Percentiles rank a stretch among this genome's conserved stretches.
Evolutionary conservation across 495 filamentous ascomycete genomes (phyloP).

Genomic region (Thermothielavioides terrestris): DNA sequence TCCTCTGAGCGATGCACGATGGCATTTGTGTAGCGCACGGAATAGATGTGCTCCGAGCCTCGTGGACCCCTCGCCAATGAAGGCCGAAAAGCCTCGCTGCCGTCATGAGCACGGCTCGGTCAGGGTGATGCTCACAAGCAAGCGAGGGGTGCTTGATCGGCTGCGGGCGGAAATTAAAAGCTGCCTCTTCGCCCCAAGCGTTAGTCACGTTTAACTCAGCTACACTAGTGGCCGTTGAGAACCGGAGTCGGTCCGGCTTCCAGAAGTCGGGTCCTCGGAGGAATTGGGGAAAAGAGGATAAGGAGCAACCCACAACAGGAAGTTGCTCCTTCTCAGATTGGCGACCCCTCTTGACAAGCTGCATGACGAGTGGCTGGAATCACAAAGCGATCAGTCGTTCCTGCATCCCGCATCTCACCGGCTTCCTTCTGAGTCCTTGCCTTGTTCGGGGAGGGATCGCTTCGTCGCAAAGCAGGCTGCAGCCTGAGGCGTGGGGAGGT

Average conservation of each 20-base stretch:
- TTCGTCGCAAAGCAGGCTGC: too few relatives aligned
- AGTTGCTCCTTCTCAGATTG: neutral
- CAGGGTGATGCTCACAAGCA: too few relatives aligned
- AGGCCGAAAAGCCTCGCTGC: neutral
- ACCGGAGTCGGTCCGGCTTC: neutral
- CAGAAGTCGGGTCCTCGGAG: neutral
- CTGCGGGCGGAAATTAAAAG: too few relatives aligned
- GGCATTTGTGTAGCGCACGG: too few relatives aligned
- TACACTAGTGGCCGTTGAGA: neutral
- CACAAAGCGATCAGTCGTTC: neutral
- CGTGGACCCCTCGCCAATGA: neutral
- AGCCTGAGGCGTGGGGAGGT: too few relatives aligned
- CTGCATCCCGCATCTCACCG: slow-evolving; percentile 4
- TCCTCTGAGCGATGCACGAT: too few relatives aligned
- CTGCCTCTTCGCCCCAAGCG: too few relatives aligned
- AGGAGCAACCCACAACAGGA: neutral
- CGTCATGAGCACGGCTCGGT: too few relatives aligned
- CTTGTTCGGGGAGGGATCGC: too few relatives aligned
- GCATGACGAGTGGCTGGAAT: neutral
- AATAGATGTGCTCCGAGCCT: neutral
- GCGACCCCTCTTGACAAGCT: neutral
- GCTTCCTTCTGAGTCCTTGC: neutral
- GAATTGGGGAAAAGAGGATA: neutral
- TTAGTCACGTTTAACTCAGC: too few relatives aligned
- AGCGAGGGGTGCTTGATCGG: too few relatives aligned